Evolutionary conservation across 495 filamentous ascomycete species (phyloP).

Genomic region (Penicillium psychrofluorescens): DNA sequence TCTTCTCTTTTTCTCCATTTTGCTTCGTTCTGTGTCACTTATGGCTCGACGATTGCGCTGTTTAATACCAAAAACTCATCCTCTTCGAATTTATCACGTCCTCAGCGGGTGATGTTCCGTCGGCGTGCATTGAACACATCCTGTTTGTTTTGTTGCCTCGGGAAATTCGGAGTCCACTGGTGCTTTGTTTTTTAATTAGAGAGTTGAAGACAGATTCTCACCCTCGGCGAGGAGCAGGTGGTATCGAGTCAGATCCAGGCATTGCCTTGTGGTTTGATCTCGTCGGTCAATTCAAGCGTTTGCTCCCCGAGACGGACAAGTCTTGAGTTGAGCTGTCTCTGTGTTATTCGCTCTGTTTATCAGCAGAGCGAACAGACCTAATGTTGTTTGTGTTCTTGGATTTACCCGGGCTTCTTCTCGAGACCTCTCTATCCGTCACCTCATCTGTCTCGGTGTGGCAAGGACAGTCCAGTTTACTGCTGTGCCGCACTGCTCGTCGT

Average conservation of each 20-base stretch:
- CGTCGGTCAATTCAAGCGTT: too few relatives aligned
- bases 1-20: conserved; percentile 14
- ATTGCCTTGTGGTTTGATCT: too few relatives aligned
- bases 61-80: conserved; percentile 33
- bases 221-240: too few relatives aligned
- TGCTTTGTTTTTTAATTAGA: too few relatives aligned
- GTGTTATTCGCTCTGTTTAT: conserved; percentile 1
- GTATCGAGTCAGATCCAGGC: too few relatives aligned
- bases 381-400: conserved; percentile 4
- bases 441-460: conserved; percentile 1
- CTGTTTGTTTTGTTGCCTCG: neutral
- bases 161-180: neutral
- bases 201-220: too few relatives aligned
- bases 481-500: too few relatives aligned
- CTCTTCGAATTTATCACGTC: conserved; percentile 2
- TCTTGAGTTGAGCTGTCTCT: neutral
- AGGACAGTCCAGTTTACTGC: neutral
- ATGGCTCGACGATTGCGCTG: conserved; percentile 8
- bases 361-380: conserved; percentile 1
- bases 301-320: too few relatives aligned
- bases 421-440: conserved; percentile 3
- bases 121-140: neutral
- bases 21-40: too few relatives aligned
- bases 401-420: conserved; percentile 1
- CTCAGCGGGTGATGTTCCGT: neutral